Percentiles rank a stretch among this genome's conserved stretches.
These are phyloP conservation scores for Serendipita vermifera DNA, from an alignment of 768 basidiomycete species.

Conservation along the genomic window DNA sequence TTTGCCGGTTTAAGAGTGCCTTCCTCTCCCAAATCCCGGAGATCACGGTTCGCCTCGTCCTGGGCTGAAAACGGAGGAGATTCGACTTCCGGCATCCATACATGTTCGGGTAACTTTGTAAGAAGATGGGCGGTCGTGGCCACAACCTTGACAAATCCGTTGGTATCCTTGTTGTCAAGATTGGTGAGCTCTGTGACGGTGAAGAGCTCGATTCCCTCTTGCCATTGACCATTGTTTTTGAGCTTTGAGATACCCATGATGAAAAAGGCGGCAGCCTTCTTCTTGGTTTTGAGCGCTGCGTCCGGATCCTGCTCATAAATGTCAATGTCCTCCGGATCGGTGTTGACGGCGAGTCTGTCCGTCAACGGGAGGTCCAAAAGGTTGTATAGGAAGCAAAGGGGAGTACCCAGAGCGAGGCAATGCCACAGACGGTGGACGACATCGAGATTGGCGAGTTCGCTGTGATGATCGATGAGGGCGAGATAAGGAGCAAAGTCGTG, in stretches of 20 bases:
- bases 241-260: slow-evolving; percentile 73
- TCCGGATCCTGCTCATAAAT: slow-evolving; percentile 38
- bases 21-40: slow-evolving; percentile 12
- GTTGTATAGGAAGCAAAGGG: slow-evolving; percentile 94
- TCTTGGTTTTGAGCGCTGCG: slow-evolving; percentile 67
- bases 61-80: slow-evolving; percentile 29
- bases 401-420: slow-evolving; percentile 81
- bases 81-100: slow-evolving; percentile 41
- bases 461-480: slow-evolving; percentile 24
- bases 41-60: slow-evolving; percentile 8
- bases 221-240: slow-evolving; percentile 44
- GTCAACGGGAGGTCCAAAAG: slow-evolving; percentile 38
- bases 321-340: slow-evolving; percentile 39
- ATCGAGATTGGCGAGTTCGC: slow-evolving; percentile 59
- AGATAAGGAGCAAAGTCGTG: slow-evolving; percentile 44
- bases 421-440: slow-evolving; percentile 93
- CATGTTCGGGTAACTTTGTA: slow-evolving; percentile 53
- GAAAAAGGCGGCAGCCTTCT: slow-evolving; percentile 82
- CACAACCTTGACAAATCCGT: slow-evolving; percentile 90
- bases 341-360: slow-evolving; percentile 43
- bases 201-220: slow-evolving; percentile 60
- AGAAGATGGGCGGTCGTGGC: slow-evolving; percentile 80
- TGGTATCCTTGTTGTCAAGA: slow-evolving; percentile 74
- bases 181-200: slow-evolving; percentile 77
- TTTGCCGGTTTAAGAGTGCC: slow-evolving; percentile 11